phyloP scores from a whole-genome alignment of 345 rosid genomes.

The Eucalyptus victrix region DNA sequence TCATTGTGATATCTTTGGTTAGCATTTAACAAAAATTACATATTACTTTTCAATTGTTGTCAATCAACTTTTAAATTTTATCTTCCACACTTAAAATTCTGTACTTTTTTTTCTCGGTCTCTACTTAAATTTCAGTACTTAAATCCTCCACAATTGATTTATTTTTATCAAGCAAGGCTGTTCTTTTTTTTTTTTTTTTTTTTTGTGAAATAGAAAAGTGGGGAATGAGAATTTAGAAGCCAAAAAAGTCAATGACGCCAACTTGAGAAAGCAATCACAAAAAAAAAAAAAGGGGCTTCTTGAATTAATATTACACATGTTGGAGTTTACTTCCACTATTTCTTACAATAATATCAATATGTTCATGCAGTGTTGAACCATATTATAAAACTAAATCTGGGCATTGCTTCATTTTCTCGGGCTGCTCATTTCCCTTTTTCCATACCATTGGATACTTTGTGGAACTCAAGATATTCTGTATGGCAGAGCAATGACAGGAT shows the following conservation, averaged over 20 bases:
- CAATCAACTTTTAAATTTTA: neutral
- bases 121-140: neutral
- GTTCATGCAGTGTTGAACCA: neutral
- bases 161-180: neutral
- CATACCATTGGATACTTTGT: neutral
- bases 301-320: neutral
- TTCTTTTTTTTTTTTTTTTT: neutral
- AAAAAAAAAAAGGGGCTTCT: neutral
- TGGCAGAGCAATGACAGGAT: neutral
- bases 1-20: neutral
- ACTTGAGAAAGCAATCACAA: neutral
- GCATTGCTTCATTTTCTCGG: neutral
- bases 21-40: neutral
- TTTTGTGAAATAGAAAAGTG: neutral
- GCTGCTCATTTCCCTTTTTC: neutral
- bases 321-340: neutral
- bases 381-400: neutral
- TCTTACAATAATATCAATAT: neutral
- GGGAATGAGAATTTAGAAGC: neutral
- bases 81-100: neutral
- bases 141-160: neutral
- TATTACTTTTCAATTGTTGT: neutral
- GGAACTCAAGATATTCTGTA: neutral
- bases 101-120: neutral
- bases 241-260: neutral